Evolutionary conservation across 345 rosid species (phyloP).

Genomic region (Noccaea caerulescens): DNA sequence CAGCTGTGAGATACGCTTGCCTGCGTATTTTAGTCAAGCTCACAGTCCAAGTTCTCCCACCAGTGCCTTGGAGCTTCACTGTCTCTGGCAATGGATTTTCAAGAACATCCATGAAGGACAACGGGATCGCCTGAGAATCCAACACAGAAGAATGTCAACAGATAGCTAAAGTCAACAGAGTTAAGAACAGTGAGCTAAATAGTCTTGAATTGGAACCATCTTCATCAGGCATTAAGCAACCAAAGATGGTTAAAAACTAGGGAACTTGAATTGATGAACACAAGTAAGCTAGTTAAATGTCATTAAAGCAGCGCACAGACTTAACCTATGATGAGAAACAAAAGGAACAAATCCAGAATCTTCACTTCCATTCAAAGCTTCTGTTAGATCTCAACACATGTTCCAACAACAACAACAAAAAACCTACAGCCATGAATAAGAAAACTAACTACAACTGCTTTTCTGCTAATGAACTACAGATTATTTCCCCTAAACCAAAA

Average conservation of each 20-base stretch:
- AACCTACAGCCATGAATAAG: not conserved
- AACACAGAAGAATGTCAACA: too few species aligned
- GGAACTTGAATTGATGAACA: too few species aligned
- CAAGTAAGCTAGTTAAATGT: too few species aligned
- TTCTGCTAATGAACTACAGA: not conserved
- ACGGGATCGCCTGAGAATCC: slow-evolving; percentile 30
- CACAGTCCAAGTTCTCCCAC: slow-evolving; percentile 33
- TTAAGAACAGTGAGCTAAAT: not conserved
- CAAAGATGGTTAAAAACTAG: too few species aligned
- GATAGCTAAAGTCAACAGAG: too few species aligned
- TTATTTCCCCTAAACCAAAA: not conserved
- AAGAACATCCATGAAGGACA: slow-evolving; percentile 22
- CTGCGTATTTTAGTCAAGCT: not conserved
- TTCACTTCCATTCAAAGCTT: not conserved
- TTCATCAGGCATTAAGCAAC: too few species aligned
- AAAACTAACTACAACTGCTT: not conserved
- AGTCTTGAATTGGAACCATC: too few species aligned
- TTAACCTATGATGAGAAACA: not conserved
- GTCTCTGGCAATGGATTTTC: slow-evolving; percentile 23
- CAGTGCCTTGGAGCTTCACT: slow-evolving; percentile 27
- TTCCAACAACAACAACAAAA: too few species aligned
- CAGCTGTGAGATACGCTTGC: slow-evolving; percentile 9
- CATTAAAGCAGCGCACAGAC: not conserved
- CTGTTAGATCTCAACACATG: too few species aligned
- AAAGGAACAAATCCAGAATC: not conserved